Base-by-base conservation (phyloP, 345 rosid genomes). In the Pelargonium nanum region DNA sequence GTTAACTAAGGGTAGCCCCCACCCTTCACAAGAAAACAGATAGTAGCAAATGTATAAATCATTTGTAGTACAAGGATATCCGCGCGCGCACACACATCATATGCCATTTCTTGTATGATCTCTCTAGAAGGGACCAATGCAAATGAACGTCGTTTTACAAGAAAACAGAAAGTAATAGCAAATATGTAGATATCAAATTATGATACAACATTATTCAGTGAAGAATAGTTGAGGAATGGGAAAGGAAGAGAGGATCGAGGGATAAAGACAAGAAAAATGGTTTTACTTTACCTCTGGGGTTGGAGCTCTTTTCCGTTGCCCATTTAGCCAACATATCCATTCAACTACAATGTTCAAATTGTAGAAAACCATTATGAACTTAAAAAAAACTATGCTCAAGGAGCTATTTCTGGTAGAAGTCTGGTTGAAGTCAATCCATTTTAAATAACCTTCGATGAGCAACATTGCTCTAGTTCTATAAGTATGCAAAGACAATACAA, bases 251-350 rank as follows among this genome's bases (percentile, higher is more conserved):
- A 19, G 20, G 21, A 20, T 45, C 1, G 8, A 58, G 23, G n/a
- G 24, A 10, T 20, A 59, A 40, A 12, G 9, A 54, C 25, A 24
- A 17, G 30, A 16, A 9, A 45, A 22, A 40, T 9, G 17, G 19
- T 26, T 13, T 61, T 19, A 60, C 65, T 26, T 74, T 81, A 87
- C 97, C 89, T 87, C 92, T 3, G 81, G 81, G 57, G 97, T 78
- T 13, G 97, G 96, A 75, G 95, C 88, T 55, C 44, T 78, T 74
- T 84, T 93, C 3, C 96, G 84, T 81, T 93, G 99, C 56, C 97
- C 97, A 54, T 87, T 89, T 73, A 89, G 79, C 99, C 97, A 93
- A 77, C 96, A 85, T 69, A 93, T 93, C 99, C 97, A 93, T 79
- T 93, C 99, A 80, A 84, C 99, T 88, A 66, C 82, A 83, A 60